phyloP scores from a whole-genome alignment of 257 asterid genomes.

The Solanum ossicruentum region DNA sequence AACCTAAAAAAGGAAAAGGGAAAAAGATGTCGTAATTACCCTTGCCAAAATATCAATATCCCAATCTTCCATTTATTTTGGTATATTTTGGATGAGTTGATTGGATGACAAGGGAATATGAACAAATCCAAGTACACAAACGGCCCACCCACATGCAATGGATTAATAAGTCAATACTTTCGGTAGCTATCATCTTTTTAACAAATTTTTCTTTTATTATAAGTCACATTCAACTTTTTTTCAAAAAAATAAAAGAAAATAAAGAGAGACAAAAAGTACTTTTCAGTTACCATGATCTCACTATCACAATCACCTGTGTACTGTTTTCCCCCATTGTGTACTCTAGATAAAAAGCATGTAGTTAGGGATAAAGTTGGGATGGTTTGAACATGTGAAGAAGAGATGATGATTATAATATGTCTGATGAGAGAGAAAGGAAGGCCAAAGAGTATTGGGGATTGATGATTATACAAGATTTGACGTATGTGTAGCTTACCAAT shows the following conservation, averaged over 20 bases:
- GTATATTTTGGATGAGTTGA: background rate
- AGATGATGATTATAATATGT: background rate
- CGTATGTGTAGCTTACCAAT: background rate
- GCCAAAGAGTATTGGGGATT: background rate
- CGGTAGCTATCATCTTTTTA: conserved; percentile 3
- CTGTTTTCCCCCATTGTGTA: background rate
- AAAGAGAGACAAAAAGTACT: background rate
- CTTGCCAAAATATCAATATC: background rate
- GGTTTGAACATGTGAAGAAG: fast-evolving
- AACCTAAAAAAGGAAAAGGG: background rate
- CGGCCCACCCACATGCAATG: conserved; percentile 43
- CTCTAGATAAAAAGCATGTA: background rate
- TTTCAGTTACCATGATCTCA: background rate
- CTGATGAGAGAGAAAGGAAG: fast-evolving
- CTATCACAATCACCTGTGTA: background rate
- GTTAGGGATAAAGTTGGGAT: background rate
- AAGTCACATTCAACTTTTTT: background rate
- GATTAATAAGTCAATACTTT: background rate
- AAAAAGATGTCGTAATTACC: background rate
- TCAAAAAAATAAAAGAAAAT: background rate
- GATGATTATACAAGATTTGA: background rate
- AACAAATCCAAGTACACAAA: background rate
- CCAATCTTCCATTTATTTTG: background rate
- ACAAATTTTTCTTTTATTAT: background rate
- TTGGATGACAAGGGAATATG: conserved; percentile 15